Percentiles rank a stretch among this genome's conserved stretches.
Conservation (phyloP, 2,329 filamentous ascomycete genomes). For the Aspergillus hortae region DNA sequence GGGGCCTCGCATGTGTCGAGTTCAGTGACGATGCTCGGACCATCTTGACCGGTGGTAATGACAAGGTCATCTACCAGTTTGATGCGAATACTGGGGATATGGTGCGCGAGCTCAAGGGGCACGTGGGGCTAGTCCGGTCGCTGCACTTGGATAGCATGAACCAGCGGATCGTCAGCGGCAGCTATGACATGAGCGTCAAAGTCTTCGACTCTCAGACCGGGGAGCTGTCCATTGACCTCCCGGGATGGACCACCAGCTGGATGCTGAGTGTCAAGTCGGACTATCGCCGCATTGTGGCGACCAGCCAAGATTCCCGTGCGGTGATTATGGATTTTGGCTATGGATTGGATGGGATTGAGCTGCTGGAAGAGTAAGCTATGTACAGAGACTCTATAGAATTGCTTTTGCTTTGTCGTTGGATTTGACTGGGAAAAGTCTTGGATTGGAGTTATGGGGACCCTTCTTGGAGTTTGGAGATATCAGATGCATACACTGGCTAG, state of each 20-base stretch:
- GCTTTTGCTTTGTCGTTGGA: neutral
- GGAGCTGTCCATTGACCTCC: slow-evolving; percentile 74
- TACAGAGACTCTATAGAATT: slow-evolving; percentile 2
- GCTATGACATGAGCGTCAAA: slow-evolving; percentile 93
- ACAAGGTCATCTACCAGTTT: slow-evolving; percentile 93
- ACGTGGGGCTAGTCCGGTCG: slow-evolving; percentile 81
- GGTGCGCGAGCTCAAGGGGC: slow-evolving; percentile 74
- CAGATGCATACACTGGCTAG: slow-evolving; percentile 8
- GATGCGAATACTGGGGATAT: slow-evolving; percentile 87
- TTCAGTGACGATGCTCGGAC: slow-evolving; percentile 94
- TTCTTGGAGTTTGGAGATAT: slow-evolving; percentile 1
- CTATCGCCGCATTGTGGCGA: slow-evolving; percentile 89
- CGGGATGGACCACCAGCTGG: slow-evolving; percentile 96
- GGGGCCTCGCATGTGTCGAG: slow-evolving; percentile 91
- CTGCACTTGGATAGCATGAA: slow-evolving; percentile 86
- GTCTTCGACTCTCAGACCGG: slow-evolving; percentile 86
- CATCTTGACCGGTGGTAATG: slow-evolving; percentile 91
- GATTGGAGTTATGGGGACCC: neutral
- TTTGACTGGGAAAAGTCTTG: neutral
- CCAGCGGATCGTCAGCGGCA: slow-evolving; percentile 81
- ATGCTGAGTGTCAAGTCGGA: slow-evolving; percentile 94
- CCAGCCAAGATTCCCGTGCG: slow-evolving; percentile 88
- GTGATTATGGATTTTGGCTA: slow-evolving; percentile 89
- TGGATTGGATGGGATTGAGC: slow-evolving; percentile 51
- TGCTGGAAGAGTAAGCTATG: slow-evolving; percentile 41